Evolutionary conservation across 148 eudicot species (phyloP), one percentile per base, ranked within the genome.

Genomic region (Dysphania ambrosioides): DNA sequence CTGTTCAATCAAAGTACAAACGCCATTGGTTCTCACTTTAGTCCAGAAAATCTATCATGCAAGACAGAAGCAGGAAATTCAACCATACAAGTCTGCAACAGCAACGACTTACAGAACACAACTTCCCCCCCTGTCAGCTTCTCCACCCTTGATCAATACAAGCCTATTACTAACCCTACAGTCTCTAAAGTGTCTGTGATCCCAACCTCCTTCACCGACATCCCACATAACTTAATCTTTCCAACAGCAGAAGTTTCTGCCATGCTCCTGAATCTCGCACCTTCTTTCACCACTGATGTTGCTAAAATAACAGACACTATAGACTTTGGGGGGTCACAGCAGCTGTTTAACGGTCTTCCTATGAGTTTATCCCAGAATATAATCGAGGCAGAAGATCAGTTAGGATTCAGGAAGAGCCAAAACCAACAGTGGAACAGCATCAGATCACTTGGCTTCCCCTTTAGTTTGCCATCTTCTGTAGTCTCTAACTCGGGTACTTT

Each of bases 21-120:
- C 19, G 35, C 76, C n/a, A 60, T 57, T 31, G 7, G 68, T 6
- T 21, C 70, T 26, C 41, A 79, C 47, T 79, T 87, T 56, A 79
- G 80, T 75, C 78, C 91, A 10, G 91, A 88, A 59, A 84, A 80
- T 78, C 69, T 85, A 51, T 84, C 91, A 23, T 87, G 84, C 78
- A 85, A 77, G 66, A 83, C 87, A 24, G 87, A 81, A 77, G 78
- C 66, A 18, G 81, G 82, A 76, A 23, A n/a, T 36, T 79, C 90
- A 38, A 6, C 61, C 15, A 34, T 75, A 15, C 79, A 70, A 69
- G 19, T 34, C 40, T 70, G 68, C 51, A 60, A 70, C 59, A 68
- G 59, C 23, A 70, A 24, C 38, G 74, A 74, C 82, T 42, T 78
- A 24, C 81, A 78, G 4, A 73, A 68, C n/a, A 42, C 47, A 1